Conservation (phyloP, 2,329 filamentous ascomycete genomes). For the Epichloe amarillans region DNA sequence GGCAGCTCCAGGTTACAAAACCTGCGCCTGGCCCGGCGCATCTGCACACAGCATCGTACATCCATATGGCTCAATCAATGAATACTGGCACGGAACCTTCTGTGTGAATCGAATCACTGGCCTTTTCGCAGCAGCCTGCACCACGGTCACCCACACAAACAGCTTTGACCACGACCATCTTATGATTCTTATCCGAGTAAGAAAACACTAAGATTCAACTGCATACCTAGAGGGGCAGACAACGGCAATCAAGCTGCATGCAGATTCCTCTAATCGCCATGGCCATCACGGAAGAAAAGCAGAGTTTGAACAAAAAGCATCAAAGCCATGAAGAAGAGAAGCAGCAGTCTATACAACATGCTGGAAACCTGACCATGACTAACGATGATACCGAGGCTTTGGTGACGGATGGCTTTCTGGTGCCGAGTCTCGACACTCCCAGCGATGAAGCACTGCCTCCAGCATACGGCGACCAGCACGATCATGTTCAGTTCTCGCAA, state of each 20-base stretch:
- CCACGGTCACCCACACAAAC: too few species aligned
- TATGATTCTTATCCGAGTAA: too few species aligned
- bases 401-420: constrained; percentile 25
- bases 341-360: constrained; percentile 2
- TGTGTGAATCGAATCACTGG: neutral
- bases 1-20: neutral
- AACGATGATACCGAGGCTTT: constrained; percentile 18
- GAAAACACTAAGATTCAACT: too few species aligned
- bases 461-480: constrained; percentile 43
- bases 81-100: too few species aligned
- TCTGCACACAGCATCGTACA: neutral
- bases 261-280: constrained; percentile 7
- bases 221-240: neutral
- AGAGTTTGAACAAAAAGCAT: constrained; percentile 9
- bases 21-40: neutral
- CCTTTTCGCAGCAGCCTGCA: neutral
- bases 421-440: constrained; percentile 27
- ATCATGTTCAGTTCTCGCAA: constrained; percentile 46
- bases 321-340: constrained; percentile 1
- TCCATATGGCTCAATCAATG: neutral
- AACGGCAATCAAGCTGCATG: neutral
- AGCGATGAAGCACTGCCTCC: constrained; percentile 31
- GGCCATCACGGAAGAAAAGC: constrained; percentile 16
- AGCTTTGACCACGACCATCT: too few species aligned
- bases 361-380: neutral